These are phyloP conservation scores for Bipolaris victoriae DNA, from an alignment of 2,329 filamentous ascomycete genomes.

Conservation along the genomic window DNA sequence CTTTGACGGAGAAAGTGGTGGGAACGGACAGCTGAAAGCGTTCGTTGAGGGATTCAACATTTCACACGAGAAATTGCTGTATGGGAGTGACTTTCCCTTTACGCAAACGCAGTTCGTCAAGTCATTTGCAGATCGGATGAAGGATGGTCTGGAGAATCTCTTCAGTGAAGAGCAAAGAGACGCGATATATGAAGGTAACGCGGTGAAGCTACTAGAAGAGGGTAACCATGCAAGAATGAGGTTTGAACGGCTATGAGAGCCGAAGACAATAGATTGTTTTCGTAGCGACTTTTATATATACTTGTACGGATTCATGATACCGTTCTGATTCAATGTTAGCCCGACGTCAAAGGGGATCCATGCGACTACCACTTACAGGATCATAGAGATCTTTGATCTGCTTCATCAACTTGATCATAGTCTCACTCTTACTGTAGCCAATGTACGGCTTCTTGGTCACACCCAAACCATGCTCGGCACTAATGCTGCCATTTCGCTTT, in stretches of 20 bases:
- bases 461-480: constrained; percentile 92
- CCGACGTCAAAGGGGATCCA: constrained; percentile 13
- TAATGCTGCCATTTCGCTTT: constrained; percentile 88
- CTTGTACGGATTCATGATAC: constrained; percentile 99
- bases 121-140: constrained; percentile 51
- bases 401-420: constrained; percentile 89
- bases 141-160: constrained; percentile 48
- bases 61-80: constrained; percentile 52
- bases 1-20: constrained; percentile 49
- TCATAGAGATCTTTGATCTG: constrained; percentile 94
- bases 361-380: constrained; percentile 68
- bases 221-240: constrained; percentile 4
- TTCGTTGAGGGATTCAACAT: constrained; percentile 53
- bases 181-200: constrained; percentile 51
- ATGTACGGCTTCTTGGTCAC: constrained; percentile 96
- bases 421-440: constrained; percentile 87
- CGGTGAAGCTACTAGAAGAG: constrained; percentile 38
- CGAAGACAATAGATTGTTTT: constrained; percentile 7
- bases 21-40: constrained; percentile 55
- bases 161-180: constrained; percentile 46
- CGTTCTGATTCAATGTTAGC: constrained; percentile 66
- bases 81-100: constrained; percentile 62
- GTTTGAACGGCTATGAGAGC: background rate
- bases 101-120: constrained; percentile 51
- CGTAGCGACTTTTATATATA: constrained; percentile 65